phyloP scores from a whole-genome alignment of 805 yeast genomes.

The Myxozyma neotropica region DNA sequence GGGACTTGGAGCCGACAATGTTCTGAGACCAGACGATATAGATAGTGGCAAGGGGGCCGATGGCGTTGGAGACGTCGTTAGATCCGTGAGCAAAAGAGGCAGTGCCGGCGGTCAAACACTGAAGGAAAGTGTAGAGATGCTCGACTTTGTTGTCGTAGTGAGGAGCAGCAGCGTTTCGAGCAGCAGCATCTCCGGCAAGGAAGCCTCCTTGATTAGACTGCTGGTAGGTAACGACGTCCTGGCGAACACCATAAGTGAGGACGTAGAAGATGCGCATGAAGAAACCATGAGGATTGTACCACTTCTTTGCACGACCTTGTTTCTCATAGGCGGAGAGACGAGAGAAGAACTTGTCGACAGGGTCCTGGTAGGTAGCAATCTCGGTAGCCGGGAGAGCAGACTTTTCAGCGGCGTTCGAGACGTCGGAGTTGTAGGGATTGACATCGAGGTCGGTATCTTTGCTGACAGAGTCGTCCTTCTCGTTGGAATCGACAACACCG shows the following conservation, averaged over 20 bases:
- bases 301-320: conserved; percentile 11
- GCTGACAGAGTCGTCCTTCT: conserved; percentile 17
- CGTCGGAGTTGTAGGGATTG: background rate
- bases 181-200: conserved; percentile 43
- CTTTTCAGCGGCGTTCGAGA: background rate
- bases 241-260: conserved; percentile 61
- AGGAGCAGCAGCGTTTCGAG: conserved; percentile 50
- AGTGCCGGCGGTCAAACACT: conserved; percentile 72
- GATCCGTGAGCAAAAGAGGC: conserved; percentile 86
- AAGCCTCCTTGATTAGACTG: conserved; percentile 17
- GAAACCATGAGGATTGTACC: conserved; percentile 28
- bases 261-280: conserved; percentile 47
- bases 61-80: conserved; percentile 76
- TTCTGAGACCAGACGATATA: conserved; percentile 63
- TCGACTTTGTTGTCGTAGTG: conserved; percentile 72
- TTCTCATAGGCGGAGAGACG: conserved; percentile 28
- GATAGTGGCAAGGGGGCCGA: conserved; percentile 72
- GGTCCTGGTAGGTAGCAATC: background rate
- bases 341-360: background rate
- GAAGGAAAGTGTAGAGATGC: conserved; percentile 66
- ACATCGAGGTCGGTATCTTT: conserved; percentile 36
- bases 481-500: conserved; percentile 2
- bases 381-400: background rate
- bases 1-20: conserved; percentile 49
- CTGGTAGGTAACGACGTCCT: conserved; percentile 57